A percentile compares a stretch with the other conserved stretches of the same genome.
Conservation (phyloP, 345 rosid genomes). For the Toxicodendron radicans region DNA sequence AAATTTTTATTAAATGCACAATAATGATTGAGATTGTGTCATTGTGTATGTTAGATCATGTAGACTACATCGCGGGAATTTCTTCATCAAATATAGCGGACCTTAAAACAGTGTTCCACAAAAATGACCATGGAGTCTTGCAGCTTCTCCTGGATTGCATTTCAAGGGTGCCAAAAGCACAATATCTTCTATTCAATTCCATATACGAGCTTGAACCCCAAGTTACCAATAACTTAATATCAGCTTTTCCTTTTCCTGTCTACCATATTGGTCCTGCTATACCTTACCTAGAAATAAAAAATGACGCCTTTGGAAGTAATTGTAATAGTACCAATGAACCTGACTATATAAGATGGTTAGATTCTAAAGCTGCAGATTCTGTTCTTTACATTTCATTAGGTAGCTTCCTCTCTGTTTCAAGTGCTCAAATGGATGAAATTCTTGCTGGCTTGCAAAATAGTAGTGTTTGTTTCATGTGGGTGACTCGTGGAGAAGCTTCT, state of each 20-base stretch:
- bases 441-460: conserved; percentile 28
- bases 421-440: conserved; percentile 39
- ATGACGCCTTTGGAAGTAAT: background rate
- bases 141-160: conserved; percentile 39
- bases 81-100: conserved; percentile 35
- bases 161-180: conserved; percentile 42
- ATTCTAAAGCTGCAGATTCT: conserved; percentile 31
- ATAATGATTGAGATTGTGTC: background rate
- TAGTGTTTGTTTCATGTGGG: conserved; percentile 30
- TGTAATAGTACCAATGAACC: conserved; percentile 17
- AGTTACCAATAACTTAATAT: conserved; percentile 29
- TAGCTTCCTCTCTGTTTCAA: conserved; percentile 39
- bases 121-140: conserved; percentile 22
- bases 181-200: conserved; percentile 52
- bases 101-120: conserved; percentile 23
- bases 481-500: conserved; percentile 35
- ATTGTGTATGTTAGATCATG: conserved; percentile 26
- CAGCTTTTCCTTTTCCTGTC: conserved; percentile 18
- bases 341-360: conserved; percentile 33
- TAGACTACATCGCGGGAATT: conserved; percentile 41
- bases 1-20: no score
- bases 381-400: conserved; percentile 42
- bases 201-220: conserved; percentile 50
- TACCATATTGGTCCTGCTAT: conserved; percentile 38
- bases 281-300: conserved; percentile 22